Percentiles rank a stretch among this genome's conserved stretches.
phyloP scores from a whole-genome alignment of 2,329 filamentous ascomycete genomes.

The Trichoderma atroviride region DNA sequence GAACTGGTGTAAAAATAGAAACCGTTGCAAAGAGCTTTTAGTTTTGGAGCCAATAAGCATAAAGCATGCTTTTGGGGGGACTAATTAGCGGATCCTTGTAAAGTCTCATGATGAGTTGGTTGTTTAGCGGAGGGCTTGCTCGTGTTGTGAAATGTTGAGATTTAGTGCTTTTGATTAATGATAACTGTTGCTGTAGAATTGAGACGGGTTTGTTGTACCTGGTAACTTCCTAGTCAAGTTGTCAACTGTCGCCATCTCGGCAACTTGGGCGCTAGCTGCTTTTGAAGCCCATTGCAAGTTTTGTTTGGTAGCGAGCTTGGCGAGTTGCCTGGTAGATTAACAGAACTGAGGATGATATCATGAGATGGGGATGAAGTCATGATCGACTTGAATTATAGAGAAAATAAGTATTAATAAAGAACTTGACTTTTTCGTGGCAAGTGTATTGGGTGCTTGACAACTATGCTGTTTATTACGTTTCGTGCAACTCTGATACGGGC shows the following conservation, averaged over 20 bases:
- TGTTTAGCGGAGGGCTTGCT: background rate
- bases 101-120: background rate
- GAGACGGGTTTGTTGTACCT: background rate
- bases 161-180: background rate
- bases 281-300: background rate
- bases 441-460: background rate
- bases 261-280: background rate
- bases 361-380: background rate
- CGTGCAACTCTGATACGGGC: too few relatives aligned
- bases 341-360: background rate
- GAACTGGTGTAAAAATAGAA: slow-evolving; percentile 4
- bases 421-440: background rate
- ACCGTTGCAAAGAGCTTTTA: background rate
- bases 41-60: slow-evolving; percentile 4
- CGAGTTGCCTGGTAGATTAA: background rate
- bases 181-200: background rate
- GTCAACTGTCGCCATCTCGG: background rate
- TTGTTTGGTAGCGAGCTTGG: background rate
- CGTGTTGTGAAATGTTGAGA: background rate
- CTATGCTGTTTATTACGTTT: too few relatives aligned
- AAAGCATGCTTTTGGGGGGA: background rate
- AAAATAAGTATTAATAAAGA: background rate
- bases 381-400: background rate
- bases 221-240: background rate
- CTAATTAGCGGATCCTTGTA: background rate